A percentile compares a stretch with the other conserved stretches of the same genome.
Evolutionary conservation across 441 rosid genomes (phyloP).

Genomic region (Corymbia citriodora): DNA sequence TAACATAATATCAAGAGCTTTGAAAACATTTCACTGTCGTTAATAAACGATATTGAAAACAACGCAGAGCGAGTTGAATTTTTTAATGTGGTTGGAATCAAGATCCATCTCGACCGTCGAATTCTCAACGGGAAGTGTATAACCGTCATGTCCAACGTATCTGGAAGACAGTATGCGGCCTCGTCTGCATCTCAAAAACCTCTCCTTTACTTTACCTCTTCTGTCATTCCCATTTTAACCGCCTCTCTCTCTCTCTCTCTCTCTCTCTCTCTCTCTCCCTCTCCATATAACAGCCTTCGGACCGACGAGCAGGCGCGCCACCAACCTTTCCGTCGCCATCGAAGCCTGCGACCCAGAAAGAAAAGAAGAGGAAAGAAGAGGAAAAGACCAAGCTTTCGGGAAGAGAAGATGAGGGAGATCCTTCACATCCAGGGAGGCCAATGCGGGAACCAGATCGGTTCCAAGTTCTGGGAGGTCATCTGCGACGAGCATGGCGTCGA

Average conservation of each 20-base stretch:
- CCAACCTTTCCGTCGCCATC: background rate
- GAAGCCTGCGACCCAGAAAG: background rate
- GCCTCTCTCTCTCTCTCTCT: background rate
- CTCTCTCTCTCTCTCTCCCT: background rate
- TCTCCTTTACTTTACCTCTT: background rate
- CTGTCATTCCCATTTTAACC: background rate
- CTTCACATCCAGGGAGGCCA: conserved; percentile 90
- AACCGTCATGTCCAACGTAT: background rate
- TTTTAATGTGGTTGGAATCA: background rate
- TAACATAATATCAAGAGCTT: no score
- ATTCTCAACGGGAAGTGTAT: background rate
- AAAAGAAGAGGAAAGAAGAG: no score
- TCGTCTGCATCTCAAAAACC: background rate
- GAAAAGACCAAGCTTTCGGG: no score
- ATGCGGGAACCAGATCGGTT: conserved; percentile 96
- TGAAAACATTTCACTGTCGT: fast-evolving
- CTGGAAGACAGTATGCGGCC: background rate
- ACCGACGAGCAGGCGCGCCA: background rate
- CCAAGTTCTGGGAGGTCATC: conserved; percentile 95
- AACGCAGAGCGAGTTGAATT: background rate
- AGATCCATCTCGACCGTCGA: background rate
- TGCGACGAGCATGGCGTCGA: conserved; percentile 90
- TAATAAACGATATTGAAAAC: background rate
- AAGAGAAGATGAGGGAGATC: conserved; percentile 68
- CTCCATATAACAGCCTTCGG: background rate